A percentile compares a stretch with the other conserved stretches of the same genome.
Conservation (phyloP, 2,329 filamentous ascomycete species). For the Chalaropsis ovoidea region DNA sequence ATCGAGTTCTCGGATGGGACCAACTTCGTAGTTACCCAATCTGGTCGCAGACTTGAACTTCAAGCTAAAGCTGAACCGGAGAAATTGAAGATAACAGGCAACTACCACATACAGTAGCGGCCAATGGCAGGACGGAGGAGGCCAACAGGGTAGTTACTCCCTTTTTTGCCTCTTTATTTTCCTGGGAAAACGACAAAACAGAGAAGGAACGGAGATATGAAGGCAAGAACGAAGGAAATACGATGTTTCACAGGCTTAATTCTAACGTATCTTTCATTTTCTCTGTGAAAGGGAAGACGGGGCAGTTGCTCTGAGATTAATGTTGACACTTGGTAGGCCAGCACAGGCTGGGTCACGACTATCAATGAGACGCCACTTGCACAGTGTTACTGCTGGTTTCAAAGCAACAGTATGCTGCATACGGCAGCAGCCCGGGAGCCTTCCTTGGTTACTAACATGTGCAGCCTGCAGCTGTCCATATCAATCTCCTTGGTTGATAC, state of each 20-base stretch:
- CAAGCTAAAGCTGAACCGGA: not conserved
- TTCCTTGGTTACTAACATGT: not conserved
- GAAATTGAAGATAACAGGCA: not conserved
- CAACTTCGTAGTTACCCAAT: slow-evolving; percentile 12
- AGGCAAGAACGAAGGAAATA: not conserved
- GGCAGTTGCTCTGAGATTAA: not conserved
- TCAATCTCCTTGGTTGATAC: not conserved
- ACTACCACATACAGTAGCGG: not conserved
- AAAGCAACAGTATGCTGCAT: not conserved
- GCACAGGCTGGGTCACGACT: not conserved
- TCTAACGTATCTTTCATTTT: not conserved
- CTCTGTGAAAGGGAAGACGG: not conserved
- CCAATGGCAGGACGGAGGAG: not conserved
- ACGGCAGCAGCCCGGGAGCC: not conserved
- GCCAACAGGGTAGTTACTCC: not conserved
- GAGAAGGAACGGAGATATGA: not conserved
- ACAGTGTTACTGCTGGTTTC: slow-evolving; percentile 3
- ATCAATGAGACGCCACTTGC: slow-evolving; percentile 7
- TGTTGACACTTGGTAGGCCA: not conserved
- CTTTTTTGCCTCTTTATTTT: not conserved
- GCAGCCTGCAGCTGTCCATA: not conserved
- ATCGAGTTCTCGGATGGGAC: slow-evolving; percentile 6
- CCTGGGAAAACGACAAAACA: not conserved
- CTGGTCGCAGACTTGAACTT: not conserved
- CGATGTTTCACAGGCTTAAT: not conserved